These are phyloP conservation scores for Penstemon newberryi DNA, from an alignment of 257 asterid species.

Conservation along the genomic window DNA sequence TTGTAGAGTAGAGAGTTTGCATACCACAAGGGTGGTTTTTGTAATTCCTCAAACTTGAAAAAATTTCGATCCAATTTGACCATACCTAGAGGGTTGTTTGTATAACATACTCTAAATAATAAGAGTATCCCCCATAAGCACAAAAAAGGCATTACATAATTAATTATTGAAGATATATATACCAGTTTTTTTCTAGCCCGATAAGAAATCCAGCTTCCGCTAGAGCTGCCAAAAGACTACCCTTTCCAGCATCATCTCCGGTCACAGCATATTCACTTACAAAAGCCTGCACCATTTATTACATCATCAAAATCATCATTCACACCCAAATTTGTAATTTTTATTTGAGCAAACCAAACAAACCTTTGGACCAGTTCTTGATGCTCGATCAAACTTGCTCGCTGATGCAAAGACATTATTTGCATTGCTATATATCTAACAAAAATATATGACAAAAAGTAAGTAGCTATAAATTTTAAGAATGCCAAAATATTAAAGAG, in stretches of 20 bases:
- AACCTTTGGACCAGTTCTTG: conserved; percentile 92
- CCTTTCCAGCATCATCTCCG: conserved; percentile 76
- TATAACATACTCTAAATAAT: not conserved
- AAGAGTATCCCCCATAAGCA: not conserved
- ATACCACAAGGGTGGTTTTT: too few relatives aligned
- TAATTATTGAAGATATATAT: conserved; percentile 28
- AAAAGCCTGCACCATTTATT: conserved; percentile 64
- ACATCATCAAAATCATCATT: conserved; percentile 15
- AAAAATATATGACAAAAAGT: conserved; percentile 15
- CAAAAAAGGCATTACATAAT: not conserved
- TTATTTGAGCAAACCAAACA: conserved; percentile 20
- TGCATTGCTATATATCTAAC: conserved; percentile 69
- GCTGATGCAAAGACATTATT: conserved; percentile 52
- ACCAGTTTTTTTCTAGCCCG: conserved; percentile 90
- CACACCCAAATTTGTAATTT: conserved; percentile 12
- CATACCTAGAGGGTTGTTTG: too few relatives aligned
- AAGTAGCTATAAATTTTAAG: not conserved
- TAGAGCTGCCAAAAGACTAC: conserved; percentile 86
- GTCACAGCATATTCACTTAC: conserved; percentile 97
- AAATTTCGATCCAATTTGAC: too few relatives aligned
- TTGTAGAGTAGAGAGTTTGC: too few relatives aligned
- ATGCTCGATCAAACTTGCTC: conserved; percentile 49
- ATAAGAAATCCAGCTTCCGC: conserved; percentile 94
- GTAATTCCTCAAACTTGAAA: too few relatives aligned
- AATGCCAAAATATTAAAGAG: conserved; percentile 1